These are phyloP conservation scores for Yarrowia hollandica DNA, from an alignment of 805 yeast species.

Conservation along the genomic window DNA sequence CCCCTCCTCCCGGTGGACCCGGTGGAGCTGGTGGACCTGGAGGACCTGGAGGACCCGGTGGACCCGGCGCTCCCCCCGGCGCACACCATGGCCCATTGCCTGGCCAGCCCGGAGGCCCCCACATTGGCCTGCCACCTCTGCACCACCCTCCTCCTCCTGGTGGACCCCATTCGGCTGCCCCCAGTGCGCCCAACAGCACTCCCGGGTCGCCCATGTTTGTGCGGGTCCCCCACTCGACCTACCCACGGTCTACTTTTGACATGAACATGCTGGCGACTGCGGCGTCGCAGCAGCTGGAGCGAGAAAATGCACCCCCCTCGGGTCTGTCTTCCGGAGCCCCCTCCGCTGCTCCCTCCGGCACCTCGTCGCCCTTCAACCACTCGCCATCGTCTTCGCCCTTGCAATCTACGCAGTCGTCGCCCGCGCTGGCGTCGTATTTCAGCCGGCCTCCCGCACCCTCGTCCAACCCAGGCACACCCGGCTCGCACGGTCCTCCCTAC, in stretches of 20 bases:
- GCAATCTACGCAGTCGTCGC: constrained; percentile 34
- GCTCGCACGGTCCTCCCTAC: constrained; percentile 26
- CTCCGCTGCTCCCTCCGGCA: constrained; percentile 27
- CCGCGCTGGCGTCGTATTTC: constrained; percentile 36
- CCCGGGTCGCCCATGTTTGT: constrained; percentile 36
- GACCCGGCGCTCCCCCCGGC: background rate
- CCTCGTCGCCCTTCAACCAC: constrained; percentile 35
- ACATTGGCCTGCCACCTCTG: constrained; percentile 33
- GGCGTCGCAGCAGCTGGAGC: constrained; percentile 49
- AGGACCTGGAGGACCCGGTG: background rate
- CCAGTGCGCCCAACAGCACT: constrained; percentile 49
- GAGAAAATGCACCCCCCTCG: constrained; percentile 35
- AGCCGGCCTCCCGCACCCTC: constrained; percentile 29
- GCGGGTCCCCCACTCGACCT: constrained; percentile 35
- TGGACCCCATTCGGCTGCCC: constrained; percentile 42
- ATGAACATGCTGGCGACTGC: constrained; percentile 49
- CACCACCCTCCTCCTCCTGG: constrained; percentile 28
- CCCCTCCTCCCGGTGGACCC: background rate
- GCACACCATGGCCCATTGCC: constrained; percentile 10
- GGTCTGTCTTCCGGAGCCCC: constrained; percentile 7
- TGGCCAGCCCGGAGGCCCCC: constrained; percentile 30
- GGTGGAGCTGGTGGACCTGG: background rate
- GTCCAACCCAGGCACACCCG: constrained; percentile 25
- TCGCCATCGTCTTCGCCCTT: constrained; percentile 32
- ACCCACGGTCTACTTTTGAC: constrained; percentile 38